Evolutionary conservation across 768 basidiomycete species (phyloP), one percentile per base, ranked within the genome.

Genomic region (Mycena kentingensis): DNA sequence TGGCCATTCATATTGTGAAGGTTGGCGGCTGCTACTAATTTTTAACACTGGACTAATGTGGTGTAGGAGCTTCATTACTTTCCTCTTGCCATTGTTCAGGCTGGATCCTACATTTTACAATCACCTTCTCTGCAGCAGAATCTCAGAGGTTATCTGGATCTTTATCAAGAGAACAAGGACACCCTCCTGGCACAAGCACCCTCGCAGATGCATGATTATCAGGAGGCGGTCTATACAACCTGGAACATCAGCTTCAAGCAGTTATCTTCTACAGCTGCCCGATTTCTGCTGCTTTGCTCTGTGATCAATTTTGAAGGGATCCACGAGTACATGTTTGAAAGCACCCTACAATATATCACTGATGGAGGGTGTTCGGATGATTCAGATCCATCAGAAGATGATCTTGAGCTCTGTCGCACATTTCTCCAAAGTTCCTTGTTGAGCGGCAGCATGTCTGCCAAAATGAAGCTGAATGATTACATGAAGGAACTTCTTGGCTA

Each of bases 211-310:
- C 11, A 25, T 28, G 21, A 42, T 28, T 51, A 51, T 44, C 25
- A 51, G 24, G 19, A 29, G 29, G 34, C 50, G 22, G 50, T 45
- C 2, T 44, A 51, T 31, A 51, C 50, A 2, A 51, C 50, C n/a
- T 44, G 39, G 50, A 10, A 34, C 29, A 32, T 51, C 12, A 51
- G 50, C 43, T 51, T 51, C 36, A 22, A 42, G 7, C 25, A 44
- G 18, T 41, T 51, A 4, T 22, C 13, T 22, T 18, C 27, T 19
- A 21, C 6, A 31, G 50, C 50, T n/a, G 11, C 5, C 6, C 25
- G 8, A 16, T 24, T 51, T 16, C 18, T 51, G 39, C 50, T 35
- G 31, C 28, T 44, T 8, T 42, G 39, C 21, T 51, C 41, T n/a
- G 42, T 51, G 5, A 18, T 51, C 13, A 38, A 51, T 26, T 18